Evolutionary conservation across 176 grass and related monocot genomes (phyloP).

Genomic region (Luzula sylvatica): DNA sequence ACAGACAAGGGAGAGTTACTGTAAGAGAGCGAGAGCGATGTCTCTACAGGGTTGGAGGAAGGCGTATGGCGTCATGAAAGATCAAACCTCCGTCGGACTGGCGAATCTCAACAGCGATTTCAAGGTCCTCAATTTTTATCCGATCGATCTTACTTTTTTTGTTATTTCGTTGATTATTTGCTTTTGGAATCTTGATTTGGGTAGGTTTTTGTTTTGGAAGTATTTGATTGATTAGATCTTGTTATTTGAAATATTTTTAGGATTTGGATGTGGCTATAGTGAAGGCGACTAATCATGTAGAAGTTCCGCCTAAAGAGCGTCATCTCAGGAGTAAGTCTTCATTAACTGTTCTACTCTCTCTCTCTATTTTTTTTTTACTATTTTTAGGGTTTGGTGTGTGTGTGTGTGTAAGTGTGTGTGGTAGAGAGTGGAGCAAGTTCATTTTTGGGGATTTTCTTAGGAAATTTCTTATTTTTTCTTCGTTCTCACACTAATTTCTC

Average conservation of each 20-base stretch:
- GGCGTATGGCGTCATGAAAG: slow-evolving; percentile 91
- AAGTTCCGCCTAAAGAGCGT: slow-evolving; percentile 77
- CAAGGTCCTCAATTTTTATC: slow-evolving; percentile 37
- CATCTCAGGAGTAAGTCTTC: slow-evolving; percentile 63
- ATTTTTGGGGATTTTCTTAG: background rate
- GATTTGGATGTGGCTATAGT: slow-evolving; percentile 99
- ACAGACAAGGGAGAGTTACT: background rate
- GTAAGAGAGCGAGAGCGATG: slow-evolving; percentile 27
- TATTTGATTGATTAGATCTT: slow-evolving; percentile 1
- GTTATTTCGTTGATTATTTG: background rate
- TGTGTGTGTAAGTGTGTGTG: slow-evolving; percentile 26
- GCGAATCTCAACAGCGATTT: slow-evolving; percentile 96
- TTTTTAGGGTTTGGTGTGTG: slow-evolving; percentile 8
- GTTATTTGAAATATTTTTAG: slow-evolving; percentile 35
- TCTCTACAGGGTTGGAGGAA: slow-evolving; percentile 79
- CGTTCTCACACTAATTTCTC: too few relatives aligned
- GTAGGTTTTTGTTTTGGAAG: background rate
- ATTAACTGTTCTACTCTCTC: slow-evolving; percentile 2
- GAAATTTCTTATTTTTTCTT: background rate
- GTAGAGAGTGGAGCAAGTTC: background rate
- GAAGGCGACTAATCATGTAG: slow-evolving; percentile 90
- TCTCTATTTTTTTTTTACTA: slow-evolving; percentile 2
- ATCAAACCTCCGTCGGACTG: slow-evolving; percentile 77
- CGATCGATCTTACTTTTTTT: background rate
- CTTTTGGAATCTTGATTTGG: background rate